Base-by-base conservation (phyloP, 1,284 basidiomycete species). In the Cystobasidium slooffiae region DNA sequence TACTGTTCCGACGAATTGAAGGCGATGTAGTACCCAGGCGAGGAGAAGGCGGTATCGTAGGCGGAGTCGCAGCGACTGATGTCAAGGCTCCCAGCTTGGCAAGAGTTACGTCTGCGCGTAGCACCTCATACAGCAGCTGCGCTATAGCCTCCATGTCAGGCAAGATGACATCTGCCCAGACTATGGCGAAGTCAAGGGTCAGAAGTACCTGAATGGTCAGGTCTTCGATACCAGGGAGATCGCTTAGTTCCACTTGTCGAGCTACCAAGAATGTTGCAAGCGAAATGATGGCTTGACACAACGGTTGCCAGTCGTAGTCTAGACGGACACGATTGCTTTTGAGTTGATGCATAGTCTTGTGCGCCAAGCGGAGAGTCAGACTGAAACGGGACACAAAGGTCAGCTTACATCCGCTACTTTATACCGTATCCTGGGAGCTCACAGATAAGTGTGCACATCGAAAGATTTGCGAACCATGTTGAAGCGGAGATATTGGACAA, bases 141-240 rank as follows among this genome's bases (percentile, higher is more conserved):
- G 78, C 74, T 7, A 76, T 68, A 1, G 75, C 76, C 3, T 74
- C 44, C 0, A 75, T 31, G 20, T 72, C 64, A 0, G 76, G 75
- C 39, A 81, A 76, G 58, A 81, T 55, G 7, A 75, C 67, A 43
- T 81, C 80, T 20, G 76, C 76, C 80, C 80, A 81, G 68, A 79
- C 79, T 2, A 75, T 75, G 24, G 79, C 78, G 73, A 79, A 81
- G 10, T 75, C 77, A 14, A 80, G 74, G 16, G 77, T 75, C 52
- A 80, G 67, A 22, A 81, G 78, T 64, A 81, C 76, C 78, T 80
- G 69, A 22, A 22, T 49, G n/a, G 64, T 61, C 14, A 74, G 61
- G 24, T 75, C 70, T 20, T 73, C 70, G 44, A 73, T 72, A 12
- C 39, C 5, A 0, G 70, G 16, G 41, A 67, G 24, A 70, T 76